Evolutionary conservation across 2,329 filamentous ascomycete genomes (phyloP).

Genomic region (Hortaea werneckii): DNA sequence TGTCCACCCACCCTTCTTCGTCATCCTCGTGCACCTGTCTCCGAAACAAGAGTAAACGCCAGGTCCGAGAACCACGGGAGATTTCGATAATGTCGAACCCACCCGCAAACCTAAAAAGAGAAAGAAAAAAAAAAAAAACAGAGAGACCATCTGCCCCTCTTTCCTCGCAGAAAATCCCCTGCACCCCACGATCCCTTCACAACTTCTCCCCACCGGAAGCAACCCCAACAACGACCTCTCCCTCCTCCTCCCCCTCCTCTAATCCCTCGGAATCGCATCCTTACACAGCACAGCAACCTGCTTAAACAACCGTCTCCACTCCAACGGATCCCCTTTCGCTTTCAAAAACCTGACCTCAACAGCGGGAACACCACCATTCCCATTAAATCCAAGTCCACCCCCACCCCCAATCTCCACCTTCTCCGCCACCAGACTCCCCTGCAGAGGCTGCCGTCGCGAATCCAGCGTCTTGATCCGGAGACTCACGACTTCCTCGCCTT

Average conservation of each 20-base stretch:
- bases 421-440: constrained; percentile 67
- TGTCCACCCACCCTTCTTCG: too few relatives aligned
- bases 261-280: constrained; percentile 53
- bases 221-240: too few relatives aligned
- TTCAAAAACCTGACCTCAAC: constrained; percentile 88
- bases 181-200: too few relatives aligned
- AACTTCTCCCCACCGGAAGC: too few relatives aligned
- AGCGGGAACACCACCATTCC: constrained; percentile 41
- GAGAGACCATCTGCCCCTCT: too few relatives aligned
- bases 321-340: constrained; percentile 86
- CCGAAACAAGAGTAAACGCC: too few relatives aligned
- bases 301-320: constrained; percentile 97
- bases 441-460: constrained; percentile 59
- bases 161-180: too few relatives aligned
- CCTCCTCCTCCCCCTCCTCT: background rate
- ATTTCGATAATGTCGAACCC: too few relatives aligned
- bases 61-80: too few relatives aligned
- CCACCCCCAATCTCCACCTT: constrained; percentile 34
- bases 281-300: constrained; percentile 81
- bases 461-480: constrained; percentile 69
- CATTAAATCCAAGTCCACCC: constrained; percentile 31
- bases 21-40: too few relatives aligned
- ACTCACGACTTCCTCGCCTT: constrained; percentile 36
- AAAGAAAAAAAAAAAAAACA: too few relatives aligned
- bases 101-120: too few relatives aligned